Conservation (phyloP, 495 filamentous ascomycete genomes). For the Trichoderma reesei region DNA sequence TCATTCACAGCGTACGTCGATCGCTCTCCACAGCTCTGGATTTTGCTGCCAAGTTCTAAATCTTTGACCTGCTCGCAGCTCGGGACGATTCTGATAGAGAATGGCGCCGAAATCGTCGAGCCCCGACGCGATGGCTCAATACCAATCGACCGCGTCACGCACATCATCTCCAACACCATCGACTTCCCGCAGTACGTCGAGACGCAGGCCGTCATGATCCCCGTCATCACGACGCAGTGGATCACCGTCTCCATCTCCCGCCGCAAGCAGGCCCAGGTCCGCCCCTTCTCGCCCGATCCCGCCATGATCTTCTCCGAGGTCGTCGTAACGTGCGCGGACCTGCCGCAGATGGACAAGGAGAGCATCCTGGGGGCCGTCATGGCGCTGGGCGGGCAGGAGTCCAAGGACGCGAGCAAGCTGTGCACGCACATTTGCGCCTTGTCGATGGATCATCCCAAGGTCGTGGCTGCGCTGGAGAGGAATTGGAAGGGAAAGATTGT, state of each 20-base stretch:
- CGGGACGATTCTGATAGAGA: slow-evolving; percentile 34
- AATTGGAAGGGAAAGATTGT: slow-evolving; percentile 67
- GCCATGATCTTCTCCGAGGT: slow-evolving; percentile 80
- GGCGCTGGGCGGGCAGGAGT: slow-evolving; percentile 80
- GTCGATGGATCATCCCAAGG: slow-evolving; percentile 63
- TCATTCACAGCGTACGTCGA: slow-evolving; percentile 32
- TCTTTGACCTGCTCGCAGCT: slow-evolving; percentile 34
- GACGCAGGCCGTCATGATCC: slow-evolving; percentile 60
- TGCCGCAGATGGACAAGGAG: slow-evolving; percentile 84
- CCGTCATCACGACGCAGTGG: slow-evolving; percentile 82
- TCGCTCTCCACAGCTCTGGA: slow-evolving; percentile 13
- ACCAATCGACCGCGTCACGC: slow-evolving; percentile 53
- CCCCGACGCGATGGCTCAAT: slow-evolving; percentile 35
- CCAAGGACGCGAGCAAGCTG: slow-evolving; percentile 52
- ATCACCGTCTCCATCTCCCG: slow-evolving; percentile 57
- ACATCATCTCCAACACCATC: slow-evolving; percentile 74
- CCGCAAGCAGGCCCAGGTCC: slow-evolving; percentile 59
- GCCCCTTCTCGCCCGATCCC: slow-evolving; percentile 84
- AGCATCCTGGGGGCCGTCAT: slow-evolving; percentile 82
- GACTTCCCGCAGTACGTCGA: slow-evolving; percentile 78
- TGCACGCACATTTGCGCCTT: slow-evolving; percentile 88
- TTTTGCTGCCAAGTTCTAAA: neutral
- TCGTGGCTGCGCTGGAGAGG: slow-evolving; percentile 50
- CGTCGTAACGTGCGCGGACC: slow-evolving; percentile 61
- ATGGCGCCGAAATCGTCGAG: slow-evolving; percentile 46